Base-by-base conservation (phyloP, 805 yeast genomes). In the Myxozyma udenii region DNA sequence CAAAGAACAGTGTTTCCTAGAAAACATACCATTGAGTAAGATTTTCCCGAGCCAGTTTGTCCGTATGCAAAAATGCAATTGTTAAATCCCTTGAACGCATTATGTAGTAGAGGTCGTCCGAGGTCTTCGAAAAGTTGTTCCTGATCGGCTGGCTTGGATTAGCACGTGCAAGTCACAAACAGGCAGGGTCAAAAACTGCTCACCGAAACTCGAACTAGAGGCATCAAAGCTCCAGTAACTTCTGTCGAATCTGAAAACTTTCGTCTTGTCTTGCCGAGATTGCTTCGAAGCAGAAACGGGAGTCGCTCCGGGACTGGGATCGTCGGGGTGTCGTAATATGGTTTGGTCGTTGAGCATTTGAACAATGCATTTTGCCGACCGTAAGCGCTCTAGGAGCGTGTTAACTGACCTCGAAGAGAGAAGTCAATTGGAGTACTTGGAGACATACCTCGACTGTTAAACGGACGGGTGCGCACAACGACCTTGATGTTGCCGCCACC, bases 21-120 rank as follows among this genome's bases (percentile, higher is more conserved):
- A n/a, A n/a, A n/a, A 32, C 46, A 11, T 6, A 44, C 46, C 93
- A 87, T 86, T 0, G 95, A 87, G 67, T 78, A 83, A 0, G 95
- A 81, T 63, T 87, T 87, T 0, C 95, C 95, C 0, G 93, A 77
- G 1, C 86, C 90, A 0, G 95, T 87, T 65, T 87, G 95, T 3
- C 89, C 90, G 61, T 84, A 84, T 1, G 89, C 88, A 66, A 84
- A 80, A 1, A 84, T 80, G 63, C 87, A 84, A 1, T 85, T 83
- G 57, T 84, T 83, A 65, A 75, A 81, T 0, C 95, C 95, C 57
- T 77, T 78, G 46, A 85, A 65, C 2, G 86, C 74, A 71, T 81
- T 87, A 24, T 77, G 74, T 5, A 86, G 68, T 51, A 83, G 71
- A 38, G 80, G 82, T 9, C 73, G 71, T 0, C 90, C 95, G 16